Evolutionary conservation across 495 filamentous ascomycete species (phyloP).

Genomic region (Chaetomium fimeti): DNA sequence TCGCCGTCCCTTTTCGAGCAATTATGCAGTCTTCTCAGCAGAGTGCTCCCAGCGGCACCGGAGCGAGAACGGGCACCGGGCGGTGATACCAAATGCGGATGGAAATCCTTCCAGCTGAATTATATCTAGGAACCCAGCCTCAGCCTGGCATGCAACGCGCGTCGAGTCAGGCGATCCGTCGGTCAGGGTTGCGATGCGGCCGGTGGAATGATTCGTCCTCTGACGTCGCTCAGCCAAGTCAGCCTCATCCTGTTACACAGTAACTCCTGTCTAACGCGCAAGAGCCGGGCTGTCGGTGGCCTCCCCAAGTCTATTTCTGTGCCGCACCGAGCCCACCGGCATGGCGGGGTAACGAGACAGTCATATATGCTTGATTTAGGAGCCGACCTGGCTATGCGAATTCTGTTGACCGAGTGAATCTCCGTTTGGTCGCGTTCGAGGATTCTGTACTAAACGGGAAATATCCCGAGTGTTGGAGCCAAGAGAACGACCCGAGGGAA

Average conservation of each 20-base stretch:
- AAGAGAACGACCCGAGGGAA: too few relatives aligned
- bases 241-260: conserved; percentile 6
- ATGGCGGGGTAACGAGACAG: too few relatives aligned
- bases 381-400: background rate
- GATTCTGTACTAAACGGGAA: background rate
- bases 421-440: background rate
- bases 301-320: conserved; percentile 5
- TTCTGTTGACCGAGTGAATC: background rate
- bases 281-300: conserved; percentile 8
- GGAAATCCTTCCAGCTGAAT: background rate
- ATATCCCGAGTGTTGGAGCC: background rate
- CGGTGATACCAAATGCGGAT: background rate
- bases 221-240: conserved; percentile 12
- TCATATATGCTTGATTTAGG: background rate
- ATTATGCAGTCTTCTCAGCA: background rate
- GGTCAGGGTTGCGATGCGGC: background rate
- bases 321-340: background rate
- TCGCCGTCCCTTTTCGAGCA: too few relatives aligned
- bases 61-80: background rate
- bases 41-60: background rate
- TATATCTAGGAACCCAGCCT: conserved; percentile 5
- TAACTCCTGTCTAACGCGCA: background rate
- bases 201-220: conserved; percentile 18
- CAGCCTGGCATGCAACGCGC: conserved; percentile 2
- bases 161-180: too few relatives aligned